phyloP scores from a whole-genome alignment of 352 stramenopile genomes.

The Pythium pyrilobum region DNA sequence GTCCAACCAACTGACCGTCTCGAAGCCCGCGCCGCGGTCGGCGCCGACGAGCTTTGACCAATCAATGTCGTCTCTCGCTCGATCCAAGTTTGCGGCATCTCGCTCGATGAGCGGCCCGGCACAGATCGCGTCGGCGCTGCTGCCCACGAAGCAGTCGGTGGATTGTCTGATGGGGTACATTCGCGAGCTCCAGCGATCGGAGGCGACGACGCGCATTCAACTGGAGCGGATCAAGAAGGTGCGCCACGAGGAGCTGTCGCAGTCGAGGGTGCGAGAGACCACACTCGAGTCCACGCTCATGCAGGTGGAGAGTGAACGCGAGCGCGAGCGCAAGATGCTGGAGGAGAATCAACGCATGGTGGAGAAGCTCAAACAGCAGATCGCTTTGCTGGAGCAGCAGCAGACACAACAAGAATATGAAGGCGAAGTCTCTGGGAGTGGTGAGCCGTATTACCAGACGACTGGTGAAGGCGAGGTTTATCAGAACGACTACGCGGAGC shows the following conservation, averaged over 20 bases:
- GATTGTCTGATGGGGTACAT: conserved; percentile 76
- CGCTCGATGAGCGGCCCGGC: conserved; percentile 11
- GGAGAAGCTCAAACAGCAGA: conserved; percentile 32
- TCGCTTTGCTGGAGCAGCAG: conserved; percentile 6
- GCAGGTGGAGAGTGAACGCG: conserved; percentile 16
- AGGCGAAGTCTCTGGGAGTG: too few relatives aligned
- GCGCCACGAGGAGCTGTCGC: conserved; percentile 43
- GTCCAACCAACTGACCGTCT: background rate
- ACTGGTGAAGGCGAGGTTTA: too few relatives aligned
- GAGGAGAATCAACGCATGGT: conserved; percentile 21
- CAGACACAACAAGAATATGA: background rate
- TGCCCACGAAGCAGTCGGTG: conserved; percentile 50
- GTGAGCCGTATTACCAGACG: too few relatives aligned
- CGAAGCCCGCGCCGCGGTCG: background rate
- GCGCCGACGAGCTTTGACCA: conserved; percentile 20
- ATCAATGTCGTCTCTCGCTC: conserved; percentile 22
- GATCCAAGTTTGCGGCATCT: conserved; percentile 23
- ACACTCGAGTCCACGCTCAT: conserved; percentile 39
- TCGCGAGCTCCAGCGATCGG: conserved; percentile 61
- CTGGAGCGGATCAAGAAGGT: conserved; percentile 48
- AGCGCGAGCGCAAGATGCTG: conserved; percentile 11
- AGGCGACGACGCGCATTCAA: conserved; percentile 53
- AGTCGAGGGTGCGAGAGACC: conserved; percentile 34
- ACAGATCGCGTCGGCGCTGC: conserved; percentile 42
- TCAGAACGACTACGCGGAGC: too few relatives aligned